Conservation (phyloP, 139 green algal species). For the Chlamydomonas eustigma region DNA sequence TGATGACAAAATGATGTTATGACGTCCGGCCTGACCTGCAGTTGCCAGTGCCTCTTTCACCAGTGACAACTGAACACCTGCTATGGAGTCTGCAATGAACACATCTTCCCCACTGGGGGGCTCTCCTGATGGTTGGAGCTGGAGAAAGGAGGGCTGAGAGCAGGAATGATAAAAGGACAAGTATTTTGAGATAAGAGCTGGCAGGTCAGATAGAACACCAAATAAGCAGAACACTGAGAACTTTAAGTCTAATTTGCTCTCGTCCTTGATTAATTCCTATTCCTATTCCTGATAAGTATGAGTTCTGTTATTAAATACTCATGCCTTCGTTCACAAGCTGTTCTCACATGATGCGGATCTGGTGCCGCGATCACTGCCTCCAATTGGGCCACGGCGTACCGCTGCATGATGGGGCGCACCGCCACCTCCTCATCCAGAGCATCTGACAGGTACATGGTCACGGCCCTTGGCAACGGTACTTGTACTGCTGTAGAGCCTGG, state of each 20-base stretch:
- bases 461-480: constrained; percentile 17
- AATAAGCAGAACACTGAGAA: no score
- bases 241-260: no score
- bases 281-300: no score
- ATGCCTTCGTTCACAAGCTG: no score
- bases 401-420: constrained; percentile 20
- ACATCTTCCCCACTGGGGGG: constrained; percentile 27
- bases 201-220: no score
- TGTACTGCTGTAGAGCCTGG: constrained; percentile 5
- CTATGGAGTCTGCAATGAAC: constrained; percentile 49
- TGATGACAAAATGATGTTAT: no score
- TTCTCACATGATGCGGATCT: constrained; percentile 20
- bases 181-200: no score
- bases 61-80: constrained; percentile 53
- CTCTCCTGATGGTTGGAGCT: constrained; percentile 27
- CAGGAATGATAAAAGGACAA: no score
- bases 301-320: no score
- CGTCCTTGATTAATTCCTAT: no score
- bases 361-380: constrained; percentile 38
- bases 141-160: constrained; percentile 24
- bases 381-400: constrained; percentile 55
- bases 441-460: constrained; percentile 37
- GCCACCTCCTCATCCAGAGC: constrained; percentile 29
- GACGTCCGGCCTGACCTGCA: constrained; percentile 27
- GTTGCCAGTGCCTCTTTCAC: constrained; percentile 53